Base-by-base conservation (phyloP, 2,329 filamentous ascomycete genomes). In the Delphinella strobiligena region DNA sequence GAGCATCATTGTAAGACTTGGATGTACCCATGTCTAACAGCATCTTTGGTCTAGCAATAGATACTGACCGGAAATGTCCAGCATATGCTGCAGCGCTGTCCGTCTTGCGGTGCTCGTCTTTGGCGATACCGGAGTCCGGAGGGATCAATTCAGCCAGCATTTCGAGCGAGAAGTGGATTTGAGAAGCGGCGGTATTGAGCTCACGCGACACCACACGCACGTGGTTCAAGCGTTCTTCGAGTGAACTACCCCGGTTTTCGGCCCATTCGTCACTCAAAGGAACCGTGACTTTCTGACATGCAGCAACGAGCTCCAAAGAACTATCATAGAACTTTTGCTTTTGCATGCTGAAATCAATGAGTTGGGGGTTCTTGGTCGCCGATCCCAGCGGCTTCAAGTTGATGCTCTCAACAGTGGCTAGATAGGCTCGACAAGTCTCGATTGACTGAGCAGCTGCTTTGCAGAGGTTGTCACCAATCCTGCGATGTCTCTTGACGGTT, bases 241-340 rank as follows among this genome's bases (percentile, higher is more conserved):
- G 68, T 5, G 88, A 83, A 56, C 93, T 86, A 2, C 87, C 86
- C 32, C 87, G 78, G n/a, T 88, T 70, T 56, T 94, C 87, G 3
- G 88, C 78, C 91, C 91, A 98, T 62, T 98, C 91, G 56, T 98
- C 91, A 7, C 82, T 84, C 32, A 98, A 62, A 4, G 91, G 91
- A 7, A 85, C 85, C 4, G 87, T 84, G n/a, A 96, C 82, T 17
- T 83, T 78, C 61, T 98, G 91, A 53, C 88, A 95, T 43, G 81
- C 78, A 36, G 94, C 64, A 3, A 96, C 65, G 19, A 98, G 72
- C 56, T 96, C 91, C 7, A 87, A 88, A 40, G 94, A 82, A 43
- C 87, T 82, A 60, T 96, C 91, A 60, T 96, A 96, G 14, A 93
- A 69, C 50, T 82, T 83, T 59, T 98, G 91, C 62, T 96, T 96